Evolutionary conservation across 2,329 filamentous ascomycete genomes (phyloP).

Genomic region (Tolypocladium inflatum): DNA sequence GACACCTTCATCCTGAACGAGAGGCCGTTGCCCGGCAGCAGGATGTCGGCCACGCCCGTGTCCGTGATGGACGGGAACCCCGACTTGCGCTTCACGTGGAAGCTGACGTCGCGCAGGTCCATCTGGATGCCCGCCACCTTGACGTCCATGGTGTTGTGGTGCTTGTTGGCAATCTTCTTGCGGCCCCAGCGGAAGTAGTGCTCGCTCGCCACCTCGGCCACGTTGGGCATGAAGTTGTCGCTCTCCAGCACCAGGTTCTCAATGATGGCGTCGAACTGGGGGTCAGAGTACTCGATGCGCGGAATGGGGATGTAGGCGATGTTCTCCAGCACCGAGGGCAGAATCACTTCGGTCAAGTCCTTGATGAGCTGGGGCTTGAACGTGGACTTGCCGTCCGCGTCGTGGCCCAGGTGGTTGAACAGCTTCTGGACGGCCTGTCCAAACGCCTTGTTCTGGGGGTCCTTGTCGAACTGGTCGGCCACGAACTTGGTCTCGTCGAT

Average conservation of each 20-base stretch:
- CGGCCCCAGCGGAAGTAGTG: conserved; percentile 94
- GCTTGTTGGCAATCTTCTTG: conserved; percentile 73
- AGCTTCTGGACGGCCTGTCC: conserved; percentile 68
- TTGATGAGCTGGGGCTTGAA: conserved; percentile 94
- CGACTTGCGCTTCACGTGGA: conserved; percentile 90
- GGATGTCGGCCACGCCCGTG: conserved; percentile 78
- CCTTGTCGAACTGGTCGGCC: conserved; percentile 78
- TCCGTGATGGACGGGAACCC: conserved; percentile 86
- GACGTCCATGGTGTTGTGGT: conserved; percentile 73
- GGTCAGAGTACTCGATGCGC: conserved; percentile 85
- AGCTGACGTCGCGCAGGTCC: conserved; percentile 83
- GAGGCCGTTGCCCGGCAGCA: conserved; percentile 78
- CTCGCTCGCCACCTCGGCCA: conserved; percentile 79
- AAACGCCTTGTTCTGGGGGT: conserved; percentile 78
- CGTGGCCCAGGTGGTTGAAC: conserved; percentile 79
- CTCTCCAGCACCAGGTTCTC: conserved; percentile 95
- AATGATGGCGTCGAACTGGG: conserved; percentile 74
- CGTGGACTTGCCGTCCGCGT: conserved; percentile 68
- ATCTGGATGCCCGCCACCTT: conserved; percentile 86
- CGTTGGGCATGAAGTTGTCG: conserved; percentile 93
- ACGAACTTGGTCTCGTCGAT: conserved; percentile 88
- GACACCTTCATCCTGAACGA: conserved; percentile 87
- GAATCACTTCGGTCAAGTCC: conserved; percentile 77
- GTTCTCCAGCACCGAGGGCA: conserved; percentile 75
- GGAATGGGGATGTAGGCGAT: conserved; percentile 87